Evolutionary conservation across 345 rosid species (phyloP).

Genomic region (Lepidium aucheri): DNA sequence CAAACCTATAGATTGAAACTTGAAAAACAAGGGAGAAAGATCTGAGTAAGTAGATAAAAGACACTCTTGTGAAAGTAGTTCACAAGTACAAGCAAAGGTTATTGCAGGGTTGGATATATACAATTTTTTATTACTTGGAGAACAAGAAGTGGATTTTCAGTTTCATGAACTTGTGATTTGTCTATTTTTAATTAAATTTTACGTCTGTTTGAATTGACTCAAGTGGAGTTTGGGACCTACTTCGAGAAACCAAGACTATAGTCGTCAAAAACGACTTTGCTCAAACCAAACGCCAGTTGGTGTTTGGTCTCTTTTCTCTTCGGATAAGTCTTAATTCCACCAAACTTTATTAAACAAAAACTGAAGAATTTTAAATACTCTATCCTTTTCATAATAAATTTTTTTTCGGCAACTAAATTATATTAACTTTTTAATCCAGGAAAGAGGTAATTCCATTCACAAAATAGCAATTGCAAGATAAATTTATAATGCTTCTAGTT

Average conservation of each 20-base stretch:
- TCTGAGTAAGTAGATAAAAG: not conserved
- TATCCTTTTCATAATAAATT: no score
- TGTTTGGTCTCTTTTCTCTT: constrained; percentile 1
- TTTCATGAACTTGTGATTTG: not conserved
- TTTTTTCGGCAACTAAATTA: no score
- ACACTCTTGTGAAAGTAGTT: no score
- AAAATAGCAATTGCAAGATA: no score
- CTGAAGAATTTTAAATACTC: not conserved
- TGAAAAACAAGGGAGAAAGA: not conserved
- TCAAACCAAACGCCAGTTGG: constrained; percentile 2
- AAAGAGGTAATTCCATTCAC: no score
- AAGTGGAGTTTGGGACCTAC: constrained; percentile 15
- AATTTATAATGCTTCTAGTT: no score
- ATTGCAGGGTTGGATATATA: not conserved
- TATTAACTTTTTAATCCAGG: no score
- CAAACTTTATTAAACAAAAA: not conserved
- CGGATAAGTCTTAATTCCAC: constrained; percentile 8
- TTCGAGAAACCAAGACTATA: constrained; percentile 3
- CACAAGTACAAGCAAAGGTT: not conserved
- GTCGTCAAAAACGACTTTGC: constrained; percentile 26
- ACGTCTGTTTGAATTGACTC: not conserved
- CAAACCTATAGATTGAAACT: not conserved
- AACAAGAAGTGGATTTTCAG: constrained; percentile 9
- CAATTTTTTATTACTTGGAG: constrained; percentile 6
- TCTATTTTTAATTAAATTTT: not conserved